These are phyloP conservation scores for Blastobotrys terrestris DNA, from an alignment of 805 yeast genomes.

Conservation along the genomic window DNA sequence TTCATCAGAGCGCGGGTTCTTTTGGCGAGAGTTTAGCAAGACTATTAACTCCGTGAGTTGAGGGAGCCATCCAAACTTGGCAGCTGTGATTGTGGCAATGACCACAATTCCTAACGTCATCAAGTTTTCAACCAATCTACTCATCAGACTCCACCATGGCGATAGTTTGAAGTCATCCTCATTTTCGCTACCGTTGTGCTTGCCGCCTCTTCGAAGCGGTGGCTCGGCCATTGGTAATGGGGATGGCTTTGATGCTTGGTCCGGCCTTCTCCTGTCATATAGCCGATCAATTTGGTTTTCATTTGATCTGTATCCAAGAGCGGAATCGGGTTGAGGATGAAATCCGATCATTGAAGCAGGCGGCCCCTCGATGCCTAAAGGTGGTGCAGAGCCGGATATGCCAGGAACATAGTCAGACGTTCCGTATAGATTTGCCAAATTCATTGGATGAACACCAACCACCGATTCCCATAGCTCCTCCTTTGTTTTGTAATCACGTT, in stretches of 20 bases:
- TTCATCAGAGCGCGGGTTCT: too few relatives aligned
- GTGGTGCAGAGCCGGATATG: slow-evolving; percentile 5
- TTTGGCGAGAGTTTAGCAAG: too few relatives aligned
- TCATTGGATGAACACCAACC: slow-evolving; percentile 22
- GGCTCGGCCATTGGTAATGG: too few relatives aligned
- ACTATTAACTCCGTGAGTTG: slow-evolving; percentile 21
- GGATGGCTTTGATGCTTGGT: too few relatives aligned
- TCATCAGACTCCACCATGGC: slow-evolving; percentile 17
- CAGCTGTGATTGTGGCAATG: slow-evolving; percentile 21
- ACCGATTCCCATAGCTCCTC: slow-evolving; percentile 13
- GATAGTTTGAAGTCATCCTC: slow-evolving; percentile 1
- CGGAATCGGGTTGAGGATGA: not conserved
- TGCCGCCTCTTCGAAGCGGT: not conserved
- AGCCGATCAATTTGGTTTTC: too few relatives aligned
- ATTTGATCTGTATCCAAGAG: not conserved
- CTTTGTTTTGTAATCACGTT: slow-evolving; percentile 6
- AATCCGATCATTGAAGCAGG: not conserved
- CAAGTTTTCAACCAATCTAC: slow-evolving; percentile 36
- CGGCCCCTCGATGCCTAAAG: slow-evolving; percentile 5
- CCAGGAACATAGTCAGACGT: slow-evolving; percentile 7
- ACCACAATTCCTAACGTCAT: slow-evolving; percentile 32
- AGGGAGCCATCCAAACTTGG: slow-evolving; percentile 22
- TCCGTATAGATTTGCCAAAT: not conserved
- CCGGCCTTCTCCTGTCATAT: too few relatives aligned
- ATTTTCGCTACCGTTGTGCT: not conserved